Evolutionary conservation across 2,329 filamentous ascomycete species (phyloP).

Genomic region (Sarocladiaceae sp.): DNA sequence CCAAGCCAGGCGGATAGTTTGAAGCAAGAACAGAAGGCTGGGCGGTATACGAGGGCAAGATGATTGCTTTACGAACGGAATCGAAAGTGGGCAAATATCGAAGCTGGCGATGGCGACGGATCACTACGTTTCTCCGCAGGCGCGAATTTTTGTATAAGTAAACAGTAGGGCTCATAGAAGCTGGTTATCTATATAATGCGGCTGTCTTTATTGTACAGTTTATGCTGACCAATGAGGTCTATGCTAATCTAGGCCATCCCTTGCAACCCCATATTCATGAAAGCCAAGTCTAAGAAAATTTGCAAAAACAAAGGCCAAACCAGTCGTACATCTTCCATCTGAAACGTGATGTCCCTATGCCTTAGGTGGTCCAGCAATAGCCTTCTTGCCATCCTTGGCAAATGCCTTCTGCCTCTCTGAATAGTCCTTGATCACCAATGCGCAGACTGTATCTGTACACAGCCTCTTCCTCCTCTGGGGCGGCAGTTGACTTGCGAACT

Average conservation of each 20-base stretch:
- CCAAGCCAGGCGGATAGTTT: slow-evolving; percentile 83
- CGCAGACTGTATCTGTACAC: slow-evolving; percentile 82
- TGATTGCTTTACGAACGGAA: too few species aligned
- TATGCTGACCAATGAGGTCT: neutral
- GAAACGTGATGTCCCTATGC: neutral
- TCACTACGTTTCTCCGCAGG: too few species aligned
- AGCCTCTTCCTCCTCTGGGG: slow-evolving; percentile 68
- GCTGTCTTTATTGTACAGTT: slow-evolving; percentile 5
- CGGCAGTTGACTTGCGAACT: slow-evolving; percentile 82
- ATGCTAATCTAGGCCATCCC: slow-evolving; percentile 1
- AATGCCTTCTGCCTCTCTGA: slow-evolving; percentile 58
- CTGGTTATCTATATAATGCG: slow-evolving; percentile 1
- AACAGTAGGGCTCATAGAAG: neutral
- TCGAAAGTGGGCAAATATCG: too few species aligned
- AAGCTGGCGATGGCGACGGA: too few species aligned
- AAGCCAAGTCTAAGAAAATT: neutral
- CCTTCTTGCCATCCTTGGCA: slow-evolving; percentile 30
- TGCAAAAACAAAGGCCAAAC: neutral
- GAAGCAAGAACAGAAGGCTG: slow-evolving; percentile 67
- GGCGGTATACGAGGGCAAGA: slow-evolving; percentile 53
- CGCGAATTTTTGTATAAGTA: neutral
- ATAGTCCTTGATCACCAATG: slow-evolving; percentile 79
- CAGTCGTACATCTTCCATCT: neutral
- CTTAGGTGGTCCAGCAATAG: neutral
- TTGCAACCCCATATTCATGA: neutral